Evolutionary conservation across 2,329 filamentous ascomycete species (phyloP).

Genomic region (Hymenotorrendiella dingleyae): DNA sequence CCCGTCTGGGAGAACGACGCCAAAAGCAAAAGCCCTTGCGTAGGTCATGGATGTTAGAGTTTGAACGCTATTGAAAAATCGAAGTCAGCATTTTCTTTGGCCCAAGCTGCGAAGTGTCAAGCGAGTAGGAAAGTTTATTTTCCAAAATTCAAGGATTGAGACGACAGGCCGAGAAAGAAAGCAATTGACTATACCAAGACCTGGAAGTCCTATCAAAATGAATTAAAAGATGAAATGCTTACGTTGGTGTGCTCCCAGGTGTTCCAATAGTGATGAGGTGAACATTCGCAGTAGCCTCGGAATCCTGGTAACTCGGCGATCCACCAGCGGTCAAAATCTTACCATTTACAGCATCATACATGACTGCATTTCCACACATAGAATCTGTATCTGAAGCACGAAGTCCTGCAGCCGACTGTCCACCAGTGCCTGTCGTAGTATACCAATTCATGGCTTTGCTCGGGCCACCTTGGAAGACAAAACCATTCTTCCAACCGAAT

Average conservation of each 20-base stretch:
- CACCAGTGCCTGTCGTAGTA: constrained; percentile 35
- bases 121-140: no score
- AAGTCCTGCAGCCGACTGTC: constrained; percentile 35
- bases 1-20: constrained; percentile 44
- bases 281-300: constrained; percentile 38
- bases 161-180: no score
- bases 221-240: no score
- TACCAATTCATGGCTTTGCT: constrained; percentile 51
- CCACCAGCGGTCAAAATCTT: constrained; percentile 51
- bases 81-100: no score
- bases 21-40: constrained; percentile 39
- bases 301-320: constrained; percentile 38
- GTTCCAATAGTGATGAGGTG: constrained; percentile 44
- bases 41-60: constrained; percentile 33
- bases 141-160: no score
- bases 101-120: no score
- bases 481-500: constrained; percentile 22
- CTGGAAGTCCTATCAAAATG: no score
- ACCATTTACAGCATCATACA: constrained; percentile 50
- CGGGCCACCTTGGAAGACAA: constrained; percentile 23
- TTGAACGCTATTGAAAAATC: no score
- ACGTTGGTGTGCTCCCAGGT: constrained; percentile 13
- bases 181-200: no score
- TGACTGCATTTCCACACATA: constrained; percentile 51
- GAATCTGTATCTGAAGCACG: constrained; percentile 40